Percentiles rank a stretch among this genome's conserved stretches.
Evolutionary conservation across 768 basidiomycete species (phyloP).

Genomic region (Tephrocybe sp.): DNA sequence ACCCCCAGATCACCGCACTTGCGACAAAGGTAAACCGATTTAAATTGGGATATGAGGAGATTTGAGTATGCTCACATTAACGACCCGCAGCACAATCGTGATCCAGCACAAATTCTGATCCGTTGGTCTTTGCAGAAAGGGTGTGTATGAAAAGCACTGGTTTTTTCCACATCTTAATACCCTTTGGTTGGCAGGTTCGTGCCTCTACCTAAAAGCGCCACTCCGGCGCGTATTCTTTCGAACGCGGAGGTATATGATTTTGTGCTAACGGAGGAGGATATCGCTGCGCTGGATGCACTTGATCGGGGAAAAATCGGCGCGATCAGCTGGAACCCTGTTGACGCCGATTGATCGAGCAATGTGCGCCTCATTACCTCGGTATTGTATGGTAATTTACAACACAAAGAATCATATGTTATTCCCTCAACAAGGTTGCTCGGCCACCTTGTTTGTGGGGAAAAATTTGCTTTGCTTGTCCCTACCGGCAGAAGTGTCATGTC

Average conservation of each 20-base stretch:
- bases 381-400: not conserved
- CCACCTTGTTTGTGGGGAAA: too few species aligned
- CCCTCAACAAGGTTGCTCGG: not conserved
- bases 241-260: constrained; percentile 82
- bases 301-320: constrained; percentile 75
- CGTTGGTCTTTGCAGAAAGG: constrained; percentile 90
- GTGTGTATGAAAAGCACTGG: constrained; percentile 34
- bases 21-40: constrained; percentile 60
- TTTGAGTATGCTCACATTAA: too few species aligned
- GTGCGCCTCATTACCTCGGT: too few species aligned
- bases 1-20: constrained; percentile 52
- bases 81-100: constrained; percentile 32
- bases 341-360: constrained; percentile 37
- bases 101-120: constrained; percentile 78
- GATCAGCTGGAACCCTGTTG: constrained; percentile 83
- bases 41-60: too few species aligned
- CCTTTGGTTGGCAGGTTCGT: constrained; percentile 55
- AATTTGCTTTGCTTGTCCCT: not conserved
- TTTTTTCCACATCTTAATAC: not conserved
- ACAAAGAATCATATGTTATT: not conserved
- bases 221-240: constrained; percentile 64
- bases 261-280: constrained; percentile 62
- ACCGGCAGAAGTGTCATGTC: not conserved
- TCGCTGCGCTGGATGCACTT: constrained; percentile 62
- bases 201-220: constrained; percentile 82